Evolutionary conservation across 192 early-diverging fungal species (phyloP).

Genomic region (Fimicolochytrium jonesii): DNA sequence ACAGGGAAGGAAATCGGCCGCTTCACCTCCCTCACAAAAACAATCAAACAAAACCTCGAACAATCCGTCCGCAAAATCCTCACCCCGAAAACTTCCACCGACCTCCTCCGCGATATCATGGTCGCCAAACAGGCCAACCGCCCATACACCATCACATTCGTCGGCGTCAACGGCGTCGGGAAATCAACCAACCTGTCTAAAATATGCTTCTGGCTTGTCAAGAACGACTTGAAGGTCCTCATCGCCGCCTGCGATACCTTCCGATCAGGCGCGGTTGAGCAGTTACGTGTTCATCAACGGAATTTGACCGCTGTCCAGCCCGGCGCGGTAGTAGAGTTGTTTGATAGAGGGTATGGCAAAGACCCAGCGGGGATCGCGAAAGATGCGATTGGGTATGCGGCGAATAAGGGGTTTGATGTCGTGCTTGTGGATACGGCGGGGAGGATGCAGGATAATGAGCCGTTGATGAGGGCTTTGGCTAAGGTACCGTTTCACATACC

Average conservation of each 20-base stretch:
- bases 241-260: slow-evolving; percentile 98
- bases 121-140: slow-evolving; percentile 60
- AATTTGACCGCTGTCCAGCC: slow-evolving; percentile 78
- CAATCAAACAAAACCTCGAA: slow-evolving; percentile 80
- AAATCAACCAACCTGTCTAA: slow-evolving; percentile 94
- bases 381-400: slow-evolving; percentile 83
- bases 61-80: slow-evolving; percentile 78
- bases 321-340: slow-evolving; percentile 74
- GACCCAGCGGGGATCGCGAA: slow-evolving; percentile 94
- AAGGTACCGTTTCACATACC: slow-evolving; percentile 51
- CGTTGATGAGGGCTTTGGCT: slow-evolving; percentile 91
- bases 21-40: slow-evolving; percentile 54
- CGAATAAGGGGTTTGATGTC: slow-evolving; percentile 73
- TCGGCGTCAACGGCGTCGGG: slow-evolving; percentile 94
- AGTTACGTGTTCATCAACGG: slow-evolving; percentile 83
- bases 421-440: slow-evolving; percentile 95
- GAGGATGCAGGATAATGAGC: slow-evolving; percentile 98
- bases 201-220: slow-evolving; percentile 91
- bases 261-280: slow-evolving; percentile 92
- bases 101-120: slow-evolving; percentile 85
- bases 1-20: slow-evolving; percentile 69
- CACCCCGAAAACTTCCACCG: slow-evolving; percentile 83
- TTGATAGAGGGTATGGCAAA: slow-evolving; percentile 95
- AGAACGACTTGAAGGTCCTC: slow-evolving; percentile 82
- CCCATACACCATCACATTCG: slow-evolving; percentile 88